These are phyloP conservation scores for Closterium sp. DNA, from an alignment of 139 green algal species.

Conservation along the genomic window DNA sequence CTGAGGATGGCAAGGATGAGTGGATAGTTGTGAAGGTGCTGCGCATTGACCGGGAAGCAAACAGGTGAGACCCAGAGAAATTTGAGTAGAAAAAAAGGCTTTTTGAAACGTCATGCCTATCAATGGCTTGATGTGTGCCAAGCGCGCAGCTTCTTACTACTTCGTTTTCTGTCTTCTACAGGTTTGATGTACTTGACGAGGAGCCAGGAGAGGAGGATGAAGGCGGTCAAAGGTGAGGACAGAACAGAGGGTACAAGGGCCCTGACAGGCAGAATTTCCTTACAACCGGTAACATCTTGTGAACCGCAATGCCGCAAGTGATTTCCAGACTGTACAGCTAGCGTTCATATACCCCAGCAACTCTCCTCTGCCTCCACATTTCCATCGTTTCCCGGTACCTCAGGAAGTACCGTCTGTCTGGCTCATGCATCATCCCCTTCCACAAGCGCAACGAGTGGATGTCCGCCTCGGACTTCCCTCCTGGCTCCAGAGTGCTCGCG, in stretches of 20 bases:
- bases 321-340: too few species aligned
- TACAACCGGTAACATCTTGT: not conserved
- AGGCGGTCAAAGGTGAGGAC: not conserved
- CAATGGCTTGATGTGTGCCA: too few species aligned
- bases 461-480: conserved; percentile 17
- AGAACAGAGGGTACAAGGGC: not conserved
- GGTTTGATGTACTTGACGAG: conserved; percentile 46
- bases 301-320: not conserved
- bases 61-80: conserved; percentile 16
- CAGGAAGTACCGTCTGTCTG: conserved; percentile 36
- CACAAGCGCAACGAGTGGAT: conserved; percentile 24
- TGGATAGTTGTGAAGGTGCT: conserved; percentile 53
- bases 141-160: not conserved
- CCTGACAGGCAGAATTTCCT: not conserved
- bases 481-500: conserved; percentile 34
- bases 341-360: too few species aligned
- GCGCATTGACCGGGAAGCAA: conserved; percentile 34
- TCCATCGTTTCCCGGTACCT: not conserved
- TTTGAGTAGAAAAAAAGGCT: too few species aligned
- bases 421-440: conserved; percentile 46
- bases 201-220: conserved; percentile 46
- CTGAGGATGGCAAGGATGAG: conserved; percentile 45
- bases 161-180: not conserved
- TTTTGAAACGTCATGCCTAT: too few species aligned
- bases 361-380: too few species aligned